phyloP scores from a whole-genome alignment of 169 alveolate species.

The Plasmodium coatneyi region DNA sequence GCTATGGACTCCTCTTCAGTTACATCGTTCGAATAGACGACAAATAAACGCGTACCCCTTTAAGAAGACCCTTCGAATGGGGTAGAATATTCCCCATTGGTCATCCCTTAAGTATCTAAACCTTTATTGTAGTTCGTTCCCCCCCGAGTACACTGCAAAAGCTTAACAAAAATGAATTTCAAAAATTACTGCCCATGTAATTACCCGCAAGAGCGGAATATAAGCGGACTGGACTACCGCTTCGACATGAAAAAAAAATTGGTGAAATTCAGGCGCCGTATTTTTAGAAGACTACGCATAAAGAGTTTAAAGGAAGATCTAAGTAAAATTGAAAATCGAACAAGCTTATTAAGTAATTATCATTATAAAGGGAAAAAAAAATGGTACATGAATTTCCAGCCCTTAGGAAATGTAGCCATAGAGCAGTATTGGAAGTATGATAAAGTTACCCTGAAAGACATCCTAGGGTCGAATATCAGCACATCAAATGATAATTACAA shows the following conservation, averaged over 20 bases:
- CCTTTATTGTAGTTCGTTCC: not conserved
- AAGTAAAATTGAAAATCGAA: constrained; percentile 23
- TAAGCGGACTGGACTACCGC: constrained; percentile 36
- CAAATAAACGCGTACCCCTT: not conserved
- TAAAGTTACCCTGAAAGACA: constrained; percentile 66
- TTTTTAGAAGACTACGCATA: constrained; percentile 23
- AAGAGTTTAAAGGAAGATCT: constrained; percentile 32
- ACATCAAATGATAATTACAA: not conserved
- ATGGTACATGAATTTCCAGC: constrained; percentile 71
- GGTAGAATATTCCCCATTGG: not conserved
- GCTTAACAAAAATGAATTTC: not conserved
- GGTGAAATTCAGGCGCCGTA: constrained; percentile 1
- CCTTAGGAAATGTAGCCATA: constrained; percentile 47
- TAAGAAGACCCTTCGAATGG: not conserved
- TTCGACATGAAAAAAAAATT: constrained; percentile 11
- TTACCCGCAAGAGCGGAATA: constrained; percentile 30
- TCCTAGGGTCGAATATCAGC: constrained; percentile 35
- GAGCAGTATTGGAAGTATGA: constrained; percentile 75
- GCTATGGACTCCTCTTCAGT: not conserved
- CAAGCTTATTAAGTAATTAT: constrained; percentile 36
- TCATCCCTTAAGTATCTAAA: not conserved
- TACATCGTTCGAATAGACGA: not conserved
- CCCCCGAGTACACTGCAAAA: not conserved
- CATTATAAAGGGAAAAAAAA: constrained; percentile 12
- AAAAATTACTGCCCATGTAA: constrained; percentile 60